phyloP scores from a whole-genome alignment of 139 green algal species.

The Chlamydomonas incerta region DNA sequence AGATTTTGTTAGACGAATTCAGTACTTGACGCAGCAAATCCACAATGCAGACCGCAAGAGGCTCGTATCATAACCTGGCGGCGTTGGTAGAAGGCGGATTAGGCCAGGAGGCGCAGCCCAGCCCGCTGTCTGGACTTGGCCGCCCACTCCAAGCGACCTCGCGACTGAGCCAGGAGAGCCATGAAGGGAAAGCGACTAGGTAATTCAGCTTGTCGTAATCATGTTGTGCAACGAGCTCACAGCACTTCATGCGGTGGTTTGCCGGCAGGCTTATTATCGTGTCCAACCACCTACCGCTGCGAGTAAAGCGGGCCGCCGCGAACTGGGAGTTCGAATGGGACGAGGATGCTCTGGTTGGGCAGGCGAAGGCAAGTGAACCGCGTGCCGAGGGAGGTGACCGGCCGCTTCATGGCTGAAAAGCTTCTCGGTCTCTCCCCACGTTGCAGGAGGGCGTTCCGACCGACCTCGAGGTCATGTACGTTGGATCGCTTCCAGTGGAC shows the following conservation, averaged over 20 bases:
- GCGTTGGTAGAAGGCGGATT: background rate
- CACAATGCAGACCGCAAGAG: conserved; percentile 13
- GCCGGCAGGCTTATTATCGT: conserved; percentile 90
- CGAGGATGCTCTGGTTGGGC: conserved; percentile 92
- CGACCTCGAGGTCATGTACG: conserved; percentile 84
- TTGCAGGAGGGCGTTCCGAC: conserved; percentile 79
- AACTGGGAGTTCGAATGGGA: conserved; percentile 95
- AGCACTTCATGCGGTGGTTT: background rate
- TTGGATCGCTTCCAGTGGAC: conserved; percentile 86
- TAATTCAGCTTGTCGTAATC: background rate
- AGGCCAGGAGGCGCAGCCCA: background rate
- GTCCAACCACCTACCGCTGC: conserved; percentile 92
- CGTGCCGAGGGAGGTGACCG: too few relatives aligned
- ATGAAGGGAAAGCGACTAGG: conserved; percentile 19
- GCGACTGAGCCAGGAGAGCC: background rate
- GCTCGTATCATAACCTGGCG: conserved; percentile 13
- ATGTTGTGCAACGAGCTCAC: background rate
- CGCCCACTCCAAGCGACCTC: background rate
- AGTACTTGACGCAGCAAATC: too few relatives aligned
- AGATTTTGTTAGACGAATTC: too few relatives aligned
- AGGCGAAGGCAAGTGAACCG: conserved; percentile 82
- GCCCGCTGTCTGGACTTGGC: background rate
- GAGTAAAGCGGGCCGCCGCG: conserved; percentile 51
- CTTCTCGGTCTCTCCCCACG: background rate
- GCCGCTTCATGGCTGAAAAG: background rate